Percentiles rank a stretch among this genome's conserved stretches.
phyloP scores from a whole-genome alignment of 768 basidiomycete species.

The Mycena indigotica region DNA sequence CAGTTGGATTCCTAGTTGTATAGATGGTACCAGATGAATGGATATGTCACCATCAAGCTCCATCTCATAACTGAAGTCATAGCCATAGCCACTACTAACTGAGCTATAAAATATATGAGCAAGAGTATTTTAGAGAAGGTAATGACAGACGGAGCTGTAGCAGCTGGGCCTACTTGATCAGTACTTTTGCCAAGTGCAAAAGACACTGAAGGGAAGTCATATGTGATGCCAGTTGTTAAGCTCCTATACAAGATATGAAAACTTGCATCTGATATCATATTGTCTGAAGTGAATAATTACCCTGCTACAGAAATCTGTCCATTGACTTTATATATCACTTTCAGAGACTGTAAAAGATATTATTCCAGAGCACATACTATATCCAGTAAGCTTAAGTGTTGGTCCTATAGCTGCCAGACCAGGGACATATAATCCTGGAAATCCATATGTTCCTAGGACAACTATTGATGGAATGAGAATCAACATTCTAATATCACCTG shows the following conservation, averaged over 20 bases:
- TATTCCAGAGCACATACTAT: neutral
- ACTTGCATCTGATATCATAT: too few relatives aligned
- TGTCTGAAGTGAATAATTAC: too few relatives aligned
- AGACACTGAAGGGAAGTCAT: neutral
- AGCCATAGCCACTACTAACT: neutral
- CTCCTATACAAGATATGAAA: too few relatives aligned
- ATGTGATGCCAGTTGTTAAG: neutral
- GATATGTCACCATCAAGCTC: slow-evolving; percentile 24
- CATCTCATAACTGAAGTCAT: slow-evolving; percentile 13
- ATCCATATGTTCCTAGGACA: slow-evolving; percentile 18
- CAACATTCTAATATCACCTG: too few relatives aligned
- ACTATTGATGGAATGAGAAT: too few relatives aligned
- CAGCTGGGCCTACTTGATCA: neutral
- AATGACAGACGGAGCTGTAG: neutral
- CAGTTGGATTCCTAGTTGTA: slow-evolving; percentile 26
- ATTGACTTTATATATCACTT: too few relatives aligned
- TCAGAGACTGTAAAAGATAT: too few relatives aligned
- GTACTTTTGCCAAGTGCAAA: neutral
- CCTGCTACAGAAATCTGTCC: too few relatives aligned
- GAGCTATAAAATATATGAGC: too few relatives aligned
- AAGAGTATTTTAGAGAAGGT: too few relatives aligned
- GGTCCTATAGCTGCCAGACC: slow-evolving; percentile 23
- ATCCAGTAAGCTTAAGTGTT: slow-evolving; percentile 8
- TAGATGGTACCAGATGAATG: slow-evolving; percentile 24
- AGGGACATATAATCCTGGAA: slow-evolving; percentile 25